Conservation (phyloP, 352 stramenopile genomes). For the Globisporangium megalacanthum region DNA sequence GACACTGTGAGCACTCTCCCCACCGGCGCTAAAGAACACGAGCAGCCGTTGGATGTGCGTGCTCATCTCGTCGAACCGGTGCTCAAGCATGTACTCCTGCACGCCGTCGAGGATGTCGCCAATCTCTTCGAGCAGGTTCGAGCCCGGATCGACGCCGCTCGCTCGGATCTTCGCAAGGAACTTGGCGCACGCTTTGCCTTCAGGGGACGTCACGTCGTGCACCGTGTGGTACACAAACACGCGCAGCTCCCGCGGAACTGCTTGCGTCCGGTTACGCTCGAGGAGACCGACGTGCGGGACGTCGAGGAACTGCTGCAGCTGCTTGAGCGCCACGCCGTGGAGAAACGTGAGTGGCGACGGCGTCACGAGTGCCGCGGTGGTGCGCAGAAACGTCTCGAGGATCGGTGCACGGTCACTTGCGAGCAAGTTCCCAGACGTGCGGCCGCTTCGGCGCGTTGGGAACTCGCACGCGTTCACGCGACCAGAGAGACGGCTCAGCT, state of each 20-base stretch:
- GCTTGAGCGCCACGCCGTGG: conserved; percentile 65
- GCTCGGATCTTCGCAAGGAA: conserved; percentile 61
- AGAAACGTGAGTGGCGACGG: conserved; percentile 73
- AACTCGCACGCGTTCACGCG: conserved; percentile 68
- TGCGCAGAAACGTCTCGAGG: conserved; percentile 75
- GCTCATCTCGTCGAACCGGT: conserved; percentile 77
- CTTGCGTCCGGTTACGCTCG: conserved; percentile 71
- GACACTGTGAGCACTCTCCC: conserved; percentile 2
- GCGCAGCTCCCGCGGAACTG: conserved; percentile 65
- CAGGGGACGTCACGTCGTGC: conserved; percentile 66
- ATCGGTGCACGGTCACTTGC: conserved; percentile 65
- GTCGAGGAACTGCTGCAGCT: conserved; percentile 78
- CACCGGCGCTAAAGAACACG: conserved; percentile 24
- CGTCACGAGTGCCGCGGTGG: conserved; percentile 59
- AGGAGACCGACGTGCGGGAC: conserved; percentile 67
- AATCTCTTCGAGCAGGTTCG: conserved; percentile 66
- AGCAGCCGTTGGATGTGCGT: conserved; percentile 57
- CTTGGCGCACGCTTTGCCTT: conserved; percentile 74
- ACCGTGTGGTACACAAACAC: conserved; percentile 81
- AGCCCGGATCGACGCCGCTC: conserved; percentile 32
- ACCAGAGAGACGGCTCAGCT: conserved; percentile 68
- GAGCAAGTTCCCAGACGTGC: conserved; percentile 52
- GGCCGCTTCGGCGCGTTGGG: conserved; percentile 47
- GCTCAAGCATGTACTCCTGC: conserved; percentile 85
- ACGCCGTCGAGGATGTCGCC: conserved; percentile 75